Evolutionary conservation across 768 basidiomycete species (phyloP).

Genomic region (Leccinum rimulosum): DNA sequence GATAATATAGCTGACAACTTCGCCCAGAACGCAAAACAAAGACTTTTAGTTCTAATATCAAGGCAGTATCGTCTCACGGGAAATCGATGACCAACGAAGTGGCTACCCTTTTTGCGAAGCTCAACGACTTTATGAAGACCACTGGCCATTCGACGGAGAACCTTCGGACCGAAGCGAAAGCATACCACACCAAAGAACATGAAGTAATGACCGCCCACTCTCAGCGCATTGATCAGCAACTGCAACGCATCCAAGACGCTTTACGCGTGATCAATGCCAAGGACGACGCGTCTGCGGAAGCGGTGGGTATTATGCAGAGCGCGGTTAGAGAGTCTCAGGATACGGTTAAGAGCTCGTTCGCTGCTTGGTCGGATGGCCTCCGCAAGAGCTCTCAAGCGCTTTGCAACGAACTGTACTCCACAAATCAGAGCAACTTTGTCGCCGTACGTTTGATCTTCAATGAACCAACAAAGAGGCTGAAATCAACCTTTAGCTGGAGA

Average conservation of each 20-base stretch:
- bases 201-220: constrained; percentile 51
- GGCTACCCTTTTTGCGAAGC: constrained; percentile 50
- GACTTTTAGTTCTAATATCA: constrained; percentile 61
- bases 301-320: constrained; percentile 45
- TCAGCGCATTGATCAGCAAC: constrained; percentile 53
- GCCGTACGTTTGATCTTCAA: constrained; percentile 32
- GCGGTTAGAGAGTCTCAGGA: constrained; percentile 53
- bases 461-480: constrained; percentile 1
- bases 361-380: constrained; percentile 55
- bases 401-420: constrained; percentile 45
- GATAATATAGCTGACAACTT: constrained; percentile 7
- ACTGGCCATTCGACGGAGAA: constrained; percentile 51
- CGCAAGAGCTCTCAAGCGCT: constrained; percentile 46
- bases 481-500: constrained; percentile 43
- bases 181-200: constrained; percentile 55
- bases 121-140: constrained; percentile 60
- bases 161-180: constrained; percentile 55
- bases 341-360: constrained; percentile 49
- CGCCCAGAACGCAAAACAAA: constrained; percentile 68
- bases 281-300: constrained; percentile 53
- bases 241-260: constrained; percentile 51
- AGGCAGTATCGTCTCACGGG: constrained; percentile 61
- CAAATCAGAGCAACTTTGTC: constrained; percentile 45
- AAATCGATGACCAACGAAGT: constrained; percentile 55
- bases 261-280: constrained; percentile 54